Percentiles rank a stretch among this genome's conserved stretches.
These are phyloP conservation scores for Rhodotorula sp. DNA, from an alignment of 1,284 basidiomycete species.

Conservation along the genomic window DNA sequence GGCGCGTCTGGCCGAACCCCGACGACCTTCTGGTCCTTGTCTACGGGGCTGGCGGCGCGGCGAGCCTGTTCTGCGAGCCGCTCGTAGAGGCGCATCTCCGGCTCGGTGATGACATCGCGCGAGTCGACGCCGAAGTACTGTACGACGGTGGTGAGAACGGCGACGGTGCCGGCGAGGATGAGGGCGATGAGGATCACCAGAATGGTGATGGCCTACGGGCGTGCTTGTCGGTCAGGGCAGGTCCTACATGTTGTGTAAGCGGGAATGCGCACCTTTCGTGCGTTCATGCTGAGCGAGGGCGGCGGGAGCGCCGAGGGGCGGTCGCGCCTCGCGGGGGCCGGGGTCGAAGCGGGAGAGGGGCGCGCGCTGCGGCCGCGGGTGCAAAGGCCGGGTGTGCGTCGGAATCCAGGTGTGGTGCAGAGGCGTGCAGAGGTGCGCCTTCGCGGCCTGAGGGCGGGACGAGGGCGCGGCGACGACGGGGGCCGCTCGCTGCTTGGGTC, in stretches of 20 bases:
- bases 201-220: conserved; percentile 28
- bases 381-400: neutral
- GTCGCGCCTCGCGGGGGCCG: neutral
- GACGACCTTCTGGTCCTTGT: conserved; percentile 11
- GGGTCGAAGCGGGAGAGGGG: neutral
- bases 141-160: conserved; percentile 86
- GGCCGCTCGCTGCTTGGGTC: neutral
- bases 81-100: conserved; percentile 61
- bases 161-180: conserved; percentile 82
- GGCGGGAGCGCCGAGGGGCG: neutral
- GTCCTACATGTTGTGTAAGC: neutral
- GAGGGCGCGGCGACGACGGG: neutral
- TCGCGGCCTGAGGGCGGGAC: neutral
- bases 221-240: neutral
- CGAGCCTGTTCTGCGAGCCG: conserved; percentile 18
- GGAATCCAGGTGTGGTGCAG: fast-evolving
- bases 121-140: conserved; percentile 84
- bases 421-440: neutral
- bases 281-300: neutral
- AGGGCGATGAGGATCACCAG: conserved; percentile 30
- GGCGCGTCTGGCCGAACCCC: neutral
- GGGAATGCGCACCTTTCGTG: neutral
- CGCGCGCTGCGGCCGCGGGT: neutral
- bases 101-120: conserved; percentile 74
- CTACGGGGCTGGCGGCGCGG: neutral